phyloP scores from a whole-genome alignment of 345 rosid genomes.

The Iberis pinnata region DNA sequence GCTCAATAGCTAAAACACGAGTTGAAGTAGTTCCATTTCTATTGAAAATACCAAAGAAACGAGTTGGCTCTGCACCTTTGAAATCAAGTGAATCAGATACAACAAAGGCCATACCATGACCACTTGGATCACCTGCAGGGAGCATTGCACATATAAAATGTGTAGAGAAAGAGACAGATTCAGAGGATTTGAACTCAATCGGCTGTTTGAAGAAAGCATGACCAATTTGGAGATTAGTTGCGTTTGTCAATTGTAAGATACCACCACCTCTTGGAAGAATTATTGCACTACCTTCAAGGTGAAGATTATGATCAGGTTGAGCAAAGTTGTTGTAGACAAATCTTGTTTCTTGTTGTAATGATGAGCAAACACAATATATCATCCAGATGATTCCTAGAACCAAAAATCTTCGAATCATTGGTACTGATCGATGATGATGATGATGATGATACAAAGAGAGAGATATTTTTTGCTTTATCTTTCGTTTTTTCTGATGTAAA shows the following conservation, averaged over 20 bases:
- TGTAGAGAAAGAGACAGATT: slow-evolving; percentile 34
- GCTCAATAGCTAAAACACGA: slow-evolving; percentile 52
- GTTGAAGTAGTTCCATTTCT: slow-evolving; percentile 26
- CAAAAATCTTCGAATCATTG: slow-evolving; percentile 28
- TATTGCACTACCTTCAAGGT: slow-evolving; percentile 32
- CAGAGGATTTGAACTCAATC: slow-evolving; percentile 34
- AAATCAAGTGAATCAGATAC: slow-evolving; percentile 31
- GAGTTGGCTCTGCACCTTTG: slow-evolving; percentile 1
- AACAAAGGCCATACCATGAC: slow-evolving; percentile 41
- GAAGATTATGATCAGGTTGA: slow-evolving; percentile 19
- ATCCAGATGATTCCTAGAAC: slow-evolving; percentile 10
- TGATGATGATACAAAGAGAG: not conserved
- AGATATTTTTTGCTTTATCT: slow-evolving; percentile 3
- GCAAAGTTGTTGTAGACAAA: slow-evolving; percentile 41
- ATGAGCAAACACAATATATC: slow-evolving; percentile 13
- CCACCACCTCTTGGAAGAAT: slow-evolving; percentile 33
- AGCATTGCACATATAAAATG: slow-evolving; percentile 35
- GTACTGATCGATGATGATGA: too few relatives aligned
- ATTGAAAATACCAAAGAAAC: slow-evolving; percentile 49
- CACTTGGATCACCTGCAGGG: slow-evolving; percentile 29
- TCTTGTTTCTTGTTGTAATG: slow-evolving; percentile 20
- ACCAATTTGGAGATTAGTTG: slow-evolving; percentile 25
- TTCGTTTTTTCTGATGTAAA: slow-evolving; percentile 3
- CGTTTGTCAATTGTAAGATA: slow-evolving; percentile 47
- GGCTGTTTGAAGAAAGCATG: slow-evolving; percentile 39